phyloP scores from a whole-genome alignment of 192 early-diverging fungal genomes.

The Ambispora gerdemannii region DNA sequence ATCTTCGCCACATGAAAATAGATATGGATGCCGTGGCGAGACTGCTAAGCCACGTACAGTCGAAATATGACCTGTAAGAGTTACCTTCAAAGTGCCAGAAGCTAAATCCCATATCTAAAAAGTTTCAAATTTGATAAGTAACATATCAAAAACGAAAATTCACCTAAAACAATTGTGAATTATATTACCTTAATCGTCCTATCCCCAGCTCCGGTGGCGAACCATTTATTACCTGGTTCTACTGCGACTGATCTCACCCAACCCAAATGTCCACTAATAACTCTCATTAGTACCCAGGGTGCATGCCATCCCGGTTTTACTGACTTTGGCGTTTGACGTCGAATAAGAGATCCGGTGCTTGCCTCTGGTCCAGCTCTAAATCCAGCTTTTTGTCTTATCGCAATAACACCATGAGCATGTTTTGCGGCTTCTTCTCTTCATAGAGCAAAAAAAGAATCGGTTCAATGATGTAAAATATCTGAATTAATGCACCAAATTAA shows the following conservation, averaged over 20 bases:
- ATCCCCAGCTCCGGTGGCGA: constrained; percentile 96
- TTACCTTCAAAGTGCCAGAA: constrained; percentile 90
- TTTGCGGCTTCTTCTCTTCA: constrained; percentile 26
- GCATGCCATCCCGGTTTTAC: constrained; percentile 92
- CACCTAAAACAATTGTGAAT: background rate
- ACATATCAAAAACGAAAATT: background rate
- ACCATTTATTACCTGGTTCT: constrained; percentile 97
- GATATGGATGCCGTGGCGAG: constrained; percentile 91
- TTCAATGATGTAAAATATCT: background rate
- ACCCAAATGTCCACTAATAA: constrained; percentile 96
- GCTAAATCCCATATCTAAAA: constrained; percentile 96
- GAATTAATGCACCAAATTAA: background rate
- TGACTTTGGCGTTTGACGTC: constrained; percentile 48
- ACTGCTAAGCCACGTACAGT: constrained; percentile 92
- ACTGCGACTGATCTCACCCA: constrained; percentile 94
- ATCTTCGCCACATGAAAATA: constrained; percentile 97
- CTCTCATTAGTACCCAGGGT: constrained; percentile 97
- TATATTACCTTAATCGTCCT: constrained; percentile 87
- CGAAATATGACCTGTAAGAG: constrained; percentile 95
- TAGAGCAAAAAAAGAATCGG: background rate
- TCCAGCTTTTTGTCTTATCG: constrained; percentile 20
- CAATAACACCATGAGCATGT: constrained; percentile 13
- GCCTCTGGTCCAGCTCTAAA: constrained; percentile 47
- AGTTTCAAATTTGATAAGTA: background rate
- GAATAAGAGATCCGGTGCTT: constrained; percentile 48